Base-by-base conservation (phyloP, 306 rosid species). In the Medicago arabica region DNA sequence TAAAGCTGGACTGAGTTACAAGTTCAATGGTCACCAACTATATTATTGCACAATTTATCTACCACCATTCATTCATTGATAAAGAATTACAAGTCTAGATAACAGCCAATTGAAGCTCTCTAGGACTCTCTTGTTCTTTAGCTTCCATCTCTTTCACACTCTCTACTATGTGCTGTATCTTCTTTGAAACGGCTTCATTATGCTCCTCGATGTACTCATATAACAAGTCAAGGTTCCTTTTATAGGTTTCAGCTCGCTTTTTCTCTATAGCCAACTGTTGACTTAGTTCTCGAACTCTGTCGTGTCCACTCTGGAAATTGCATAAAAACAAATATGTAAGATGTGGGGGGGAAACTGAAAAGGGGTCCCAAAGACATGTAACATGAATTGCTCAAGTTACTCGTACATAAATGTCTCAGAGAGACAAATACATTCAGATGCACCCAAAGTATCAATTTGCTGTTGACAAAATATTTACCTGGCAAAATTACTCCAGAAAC, bases 181-280 rank as follows among this genome's bases (percentile, higher is more conserved):
- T 92, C 84, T 87, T 95, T n/a, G 99, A 90, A 64, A 95, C 85
- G 82, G 77, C 87, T 78, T 89, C 87, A 66, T 95, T 95, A 82
- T 89, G 97, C 86, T 92, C 93, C 7, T 90, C 98, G 4, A 92
- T 89, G 80, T 88, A 96, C 87, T 90, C 97, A 41, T 92, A 92
- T 82, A 95, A 76, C 81, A 92, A 80, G 72, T 95, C 99, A 47
- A 95, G 92, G 75, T 88, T 96, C 84, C 96, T 92, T 87, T 92
- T 95, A 83, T 95, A 92, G 1, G 87, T 83, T 2, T 92, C 97
- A 17, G 96, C 81, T 84, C 98, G 89, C 74, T 90, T 95, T 75
- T 88, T 95, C 92, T 95, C 99, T 60, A 81, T 21, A 8, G 92
- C 88, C 84, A 95, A 86, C 83, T 92, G 97, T 83, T 95, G 97